These are phyloP conservation scores for Solidago caesia DNA, from an alignment of 129 eudicot species.

Conservation along the genomic window DNA sequence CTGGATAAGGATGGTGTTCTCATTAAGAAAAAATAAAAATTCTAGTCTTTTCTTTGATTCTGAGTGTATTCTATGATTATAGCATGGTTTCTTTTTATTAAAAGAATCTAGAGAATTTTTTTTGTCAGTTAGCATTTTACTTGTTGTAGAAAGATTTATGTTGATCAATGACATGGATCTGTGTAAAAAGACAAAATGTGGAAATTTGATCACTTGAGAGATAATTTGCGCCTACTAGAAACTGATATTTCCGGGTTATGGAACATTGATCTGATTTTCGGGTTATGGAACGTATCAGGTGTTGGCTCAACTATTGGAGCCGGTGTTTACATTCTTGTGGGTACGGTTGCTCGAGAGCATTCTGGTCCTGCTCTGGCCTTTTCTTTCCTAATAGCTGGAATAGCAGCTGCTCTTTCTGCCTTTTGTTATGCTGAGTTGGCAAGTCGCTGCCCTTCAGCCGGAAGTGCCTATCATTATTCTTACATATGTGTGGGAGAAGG, in stretches of 20 bases:
- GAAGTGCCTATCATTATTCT: conserved; percentile 98
- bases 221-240: not conserved
- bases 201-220: not conserved
- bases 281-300: conserved; percentile 42
- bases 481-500: conserved; percentile 98
- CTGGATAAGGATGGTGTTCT: no score
- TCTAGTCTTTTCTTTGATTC: no score
- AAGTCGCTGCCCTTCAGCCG: conserved; percentile 99
- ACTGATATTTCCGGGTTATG: not conserved
- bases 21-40: no score
- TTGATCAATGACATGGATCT: conserved; percentile 2
- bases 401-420: conserved; percentile 99
- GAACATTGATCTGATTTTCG: not conserved
- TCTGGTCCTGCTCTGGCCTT: conserved; percentile 91
- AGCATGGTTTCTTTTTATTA: not conserved
- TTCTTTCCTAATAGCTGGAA: conserved; percentile 92
- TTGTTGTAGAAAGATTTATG: not conserved
- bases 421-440: conserved; percentile 99
- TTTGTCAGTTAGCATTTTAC: not conserved
- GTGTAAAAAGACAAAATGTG: not conserved
- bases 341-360: conserved; percentile 96
- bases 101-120: not conserved
- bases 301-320: conserved; percentile 99
- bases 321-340: conserved; percentile 97
- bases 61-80: no score